phyloP scores from a whole-genome alignment of 306 rosid genomes.

The Oemleria cerasiformis region DNA sequence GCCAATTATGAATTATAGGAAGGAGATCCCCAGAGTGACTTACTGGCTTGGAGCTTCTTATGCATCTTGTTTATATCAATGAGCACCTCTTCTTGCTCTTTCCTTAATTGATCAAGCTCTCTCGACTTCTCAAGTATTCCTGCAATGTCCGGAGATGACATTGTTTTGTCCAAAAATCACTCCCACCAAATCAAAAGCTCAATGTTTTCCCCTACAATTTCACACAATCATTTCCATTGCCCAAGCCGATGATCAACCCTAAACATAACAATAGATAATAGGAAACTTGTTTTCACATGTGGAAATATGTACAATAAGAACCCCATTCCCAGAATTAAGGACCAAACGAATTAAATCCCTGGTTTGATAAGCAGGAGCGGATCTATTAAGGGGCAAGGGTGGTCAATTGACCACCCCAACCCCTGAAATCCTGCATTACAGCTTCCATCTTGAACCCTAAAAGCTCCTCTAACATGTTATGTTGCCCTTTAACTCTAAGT shows the following conservation, averaged over 20 bases:
- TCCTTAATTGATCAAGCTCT: constrained; percentile 89
- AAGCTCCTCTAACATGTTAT: too few relatives aligned
- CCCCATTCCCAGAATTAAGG: neutral
- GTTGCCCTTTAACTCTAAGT: too few relatives aligned
- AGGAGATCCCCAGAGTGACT: constrained; percentile 8
- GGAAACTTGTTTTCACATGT: neutral
- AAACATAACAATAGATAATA: neutral
- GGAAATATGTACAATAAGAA: neutral
- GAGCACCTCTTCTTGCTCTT: constrained; percentile 71
- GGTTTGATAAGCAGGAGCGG: too few relatives aligned
- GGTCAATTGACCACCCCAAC: too few relatives aligned
- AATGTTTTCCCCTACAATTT: constrained; percentile 13
- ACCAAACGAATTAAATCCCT: neutral
- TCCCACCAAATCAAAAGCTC: neutral
- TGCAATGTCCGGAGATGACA: constrained; percentile 74
- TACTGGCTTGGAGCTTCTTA: constrained; percentile 80
- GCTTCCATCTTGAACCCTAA: too few relatives aligned
- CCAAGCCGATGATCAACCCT: neutral
- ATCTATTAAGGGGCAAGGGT: too few relatives aligned
- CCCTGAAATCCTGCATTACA: too few relatives aligned
- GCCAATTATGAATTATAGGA: neutral
- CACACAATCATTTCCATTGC: constrained; percentile 9
- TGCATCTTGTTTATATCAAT: constrained; percentile 86
- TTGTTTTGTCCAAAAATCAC: constrained; percentile 24
- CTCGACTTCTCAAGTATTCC: constrained; percentile 70